Base-by-base conservation (phyloP, 2,329 filamentous ascomycete genomes). In the Penicillium sp. region DNA sequence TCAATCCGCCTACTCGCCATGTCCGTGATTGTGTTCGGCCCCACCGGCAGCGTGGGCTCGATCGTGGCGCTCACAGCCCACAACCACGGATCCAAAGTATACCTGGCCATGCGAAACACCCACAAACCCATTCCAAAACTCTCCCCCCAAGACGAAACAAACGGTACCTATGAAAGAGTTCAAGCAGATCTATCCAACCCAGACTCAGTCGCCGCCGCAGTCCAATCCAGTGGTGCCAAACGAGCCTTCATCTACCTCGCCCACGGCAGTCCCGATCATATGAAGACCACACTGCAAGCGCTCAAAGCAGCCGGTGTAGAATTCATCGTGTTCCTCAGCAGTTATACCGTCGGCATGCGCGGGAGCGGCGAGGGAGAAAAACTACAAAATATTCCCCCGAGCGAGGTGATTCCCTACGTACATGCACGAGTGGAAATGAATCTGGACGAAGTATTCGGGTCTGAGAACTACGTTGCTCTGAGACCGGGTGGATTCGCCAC, bases 211-310 rank as follows among this genome's bases (percentile, higher is more conserved):
- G 45, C 44, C 4, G 55, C 55, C 0, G 76, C 76, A 0, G 69
- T 77, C 0, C 27, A 39, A 0, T 27, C 46, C 9, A 50, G 73
- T 0, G 66, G 69, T 7, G 76, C 76, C 12, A 75, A 67, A 38
- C 54, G 58, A 6, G 77, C 76, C 0, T 80, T 78, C 62, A 64
- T 78, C 40, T 80, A 81, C 58, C 27, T 66, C 2, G 54, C 65
- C 6, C 52, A 60, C 9, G 54, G 60, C 27, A 49, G 60, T 0
- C 4, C 55, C 1, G 73, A 77, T 50, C 46, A 66, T 46, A 72
- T 78, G 71, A 63, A 61, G 12, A 47, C 58, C 6, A 65, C 66
- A 12, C 55, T 76, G 41, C 53, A 63, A 48, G 73, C 76, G 1
- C 62, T 80, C 43, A 75, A 74, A 50, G 54, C 59, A 12, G 66